Evolutionary conservation across 495 filamentous ascomycete species (phyloP).

Genomic region (Penicillium robsamsonii): DNA sequence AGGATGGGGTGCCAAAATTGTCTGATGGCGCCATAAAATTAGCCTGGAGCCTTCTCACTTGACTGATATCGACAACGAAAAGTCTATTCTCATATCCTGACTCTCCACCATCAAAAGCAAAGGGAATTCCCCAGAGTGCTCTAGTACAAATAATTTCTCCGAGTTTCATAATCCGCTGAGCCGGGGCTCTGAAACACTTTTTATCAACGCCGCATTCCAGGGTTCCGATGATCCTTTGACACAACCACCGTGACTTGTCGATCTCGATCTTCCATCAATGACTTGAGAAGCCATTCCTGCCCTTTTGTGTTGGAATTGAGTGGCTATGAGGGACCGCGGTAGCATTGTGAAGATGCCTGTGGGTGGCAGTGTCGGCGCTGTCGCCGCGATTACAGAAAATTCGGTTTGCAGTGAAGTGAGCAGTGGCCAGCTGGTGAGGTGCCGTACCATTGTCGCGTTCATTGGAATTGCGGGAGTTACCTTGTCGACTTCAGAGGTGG

Average conservation of each 20-base stretch:
- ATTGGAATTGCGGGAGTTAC: too few relatives aligned
- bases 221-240: constrained; percentile 24
- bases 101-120: constrained; percentile 27
- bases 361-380: too few relatives aligned
- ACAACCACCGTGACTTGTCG: constrained; percentile 54
- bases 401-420: too few relatives aligned
- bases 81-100: constrained; percentile 39
- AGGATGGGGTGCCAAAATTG: constrained; percentile 60
- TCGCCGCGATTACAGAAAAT: too few relatives aligned
- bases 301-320: too few relatives aligned
- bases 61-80: constrained; percentile 46
- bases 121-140: constrained; percentile 1
- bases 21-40: constrained; percentile 49
- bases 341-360: too few relatives aligned
- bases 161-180: constrained; percentile 31
- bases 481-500: too few relatives aligned
- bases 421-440: too few relatives aligned
- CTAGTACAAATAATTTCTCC: constrained; percentile 34
- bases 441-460: too few relatives aligned
- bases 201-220: constrained; percentile 64
- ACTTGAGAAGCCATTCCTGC: not conserved
- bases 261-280: constrained; percentile 46
- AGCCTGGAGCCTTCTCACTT: constrained; percentile 39
- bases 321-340: not conserved
- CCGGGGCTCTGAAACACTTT: constrained; percentile 53